Base-by-base conservation (phyloP, 2,329 filamentous ascomycete species). In the Diaporthe sp. region DNA sequence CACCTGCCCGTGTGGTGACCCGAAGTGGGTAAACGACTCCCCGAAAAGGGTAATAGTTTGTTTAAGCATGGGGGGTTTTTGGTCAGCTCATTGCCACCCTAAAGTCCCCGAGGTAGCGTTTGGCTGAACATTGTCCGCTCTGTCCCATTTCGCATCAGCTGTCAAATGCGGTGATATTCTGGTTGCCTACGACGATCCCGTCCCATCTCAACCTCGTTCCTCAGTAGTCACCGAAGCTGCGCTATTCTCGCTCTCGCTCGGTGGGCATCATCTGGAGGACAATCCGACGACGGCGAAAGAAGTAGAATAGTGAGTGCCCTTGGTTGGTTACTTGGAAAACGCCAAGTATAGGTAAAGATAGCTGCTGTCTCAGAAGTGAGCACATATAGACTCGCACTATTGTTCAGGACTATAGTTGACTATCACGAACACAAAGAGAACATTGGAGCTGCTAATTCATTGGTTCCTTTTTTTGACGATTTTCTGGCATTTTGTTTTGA, bases 401-500 rank as follows among this genome's bases (percentile, higher is more conserved):
- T 33, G 45, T 64, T 4, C n/a, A 13, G 17, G 25, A 25, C 1
- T 54, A 6, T 64, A 30, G 25, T 33, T 33, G 40, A 47, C 22
- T 33, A 5, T 33, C 10, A n/a, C 6, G 4, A 40, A n/a, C 19
- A 64, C 60, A 30, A 42, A 33, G 66, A 22, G 12, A 9, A 30
- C 5, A 19, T n/a, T n/a, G 19, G 7, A 30, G n/a, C 15, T 17
- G 8, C 13, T 30, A 6, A 17, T 8, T 10, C 13, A 5, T 54
- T 30, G 25, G 13, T 54, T n/a, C 45, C 7, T 30, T 47, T 30
- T 40, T 57, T 70, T 28, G 67, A 58, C 50, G 17, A 33, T 57
- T 58, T 71, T 58, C 38, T 58, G 35, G 52, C 35, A 57, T 55
- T 69, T 57, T 45, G 22, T 38, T 58, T 71, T 68, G 40, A 57